Conservation (phyloP, 805 yeast species). For the Yarrowia phangngaensis region DNA sequence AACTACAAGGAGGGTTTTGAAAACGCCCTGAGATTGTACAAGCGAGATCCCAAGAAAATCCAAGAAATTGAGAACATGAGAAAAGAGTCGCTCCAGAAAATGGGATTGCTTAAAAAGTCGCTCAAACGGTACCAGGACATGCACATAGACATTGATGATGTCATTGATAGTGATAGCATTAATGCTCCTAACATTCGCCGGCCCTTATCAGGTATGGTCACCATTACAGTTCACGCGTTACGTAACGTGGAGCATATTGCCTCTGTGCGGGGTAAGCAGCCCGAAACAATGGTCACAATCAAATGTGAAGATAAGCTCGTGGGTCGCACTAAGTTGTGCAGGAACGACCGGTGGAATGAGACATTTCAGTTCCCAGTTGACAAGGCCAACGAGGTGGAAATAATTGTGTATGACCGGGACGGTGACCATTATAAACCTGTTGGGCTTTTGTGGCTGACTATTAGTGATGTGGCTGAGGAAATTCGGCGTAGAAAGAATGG, state of each 20-base stretch:
- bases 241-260: conserved; percentile 92
- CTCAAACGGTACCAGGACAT: conserved; percentile 85
- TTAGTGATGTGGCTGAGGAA: conserved; percentile 92
- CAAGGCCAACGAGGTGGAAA: conserved; percentile 87
- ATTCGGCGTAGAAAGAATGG: conserved; percentile 84
- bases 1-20: conserved; percentile 92
- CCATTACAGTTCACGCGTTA: conserved; percentile 67
- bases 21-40: conserved; percentile 81
- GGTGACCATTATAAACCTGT: conserved; percentile 74
- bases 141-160: conserved; percentile 61
- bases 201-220: conserved; percentile 76
- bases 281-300: conserved; percentile 72
- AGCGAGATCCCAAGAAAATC: conserved; percentile 82
- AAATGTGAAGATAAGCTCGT: conserved; percentile 86
- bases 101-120: conserved; percentile 76
- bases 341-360: conserved; percentile 80
- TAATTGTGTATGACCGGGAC: conserved; percentile 77
- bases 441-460: conserved; percentile 84
- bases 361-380: conserved; percentile 76
- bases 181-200: conserved; percentile 70
- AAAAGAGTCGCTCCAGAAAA: conserved; percentile 77
- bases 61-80: conserved; percentile 88
- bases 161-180: conserved; percentile 61
- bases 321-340: conserved; percentile 68
- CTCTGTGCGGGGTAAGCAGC: conserved; percentile 71